Conservation (phyloP, 2,329 filamentous ascomycete genomes). For the Podosphaera leucotricha region DNA sequence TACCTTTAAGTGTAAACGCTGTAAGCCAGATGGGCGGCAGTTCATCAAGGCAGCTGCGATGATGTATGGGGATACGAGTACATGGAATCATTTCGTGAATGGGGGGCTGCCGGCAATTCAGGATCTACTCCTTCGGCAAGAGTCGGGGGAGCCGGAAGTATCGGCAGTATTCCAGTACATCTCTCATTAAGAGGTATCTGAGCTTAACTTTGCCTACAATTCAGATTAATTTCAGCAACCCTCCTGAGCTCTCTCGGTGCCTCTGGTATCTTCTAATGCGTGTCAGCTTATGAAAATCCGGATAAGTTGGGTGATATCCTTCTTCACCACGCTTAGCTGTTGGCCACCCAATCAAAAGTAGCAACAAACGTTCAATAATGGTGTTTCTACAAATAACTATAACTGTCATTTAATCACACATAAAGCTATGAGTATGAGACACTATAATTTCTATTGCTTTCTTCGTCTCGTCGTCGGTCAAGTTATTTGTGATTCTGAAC, state of each 20-base stretch:
- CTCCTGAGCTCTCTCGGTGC: not conserved
- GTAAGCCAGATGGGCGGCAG: conserved; percentile 69
- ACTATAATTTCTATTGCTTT: too few relatives aligned
- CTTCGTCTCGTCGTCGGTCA: too few relatives aligned
- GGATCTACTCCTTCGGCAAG: conserved; percentile 72
- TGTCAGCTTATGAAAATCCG: not conserved
- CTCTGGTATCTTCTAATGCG: not conserved
- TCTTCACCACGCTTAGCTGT: too few relatives aligned
- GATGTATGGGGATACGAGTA: conserved; percentile 92
- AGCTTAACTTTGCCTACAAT: not conserved
- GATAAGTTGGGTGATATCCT: too few relatives aligned
- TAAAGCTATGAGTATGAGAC: too few relatives aligned
- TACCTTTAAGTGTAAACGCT: conserved; percentile 95
- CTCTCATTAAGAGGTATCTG: conserved; percentile 36
- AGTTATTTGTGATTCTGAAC: too few relatives aligned
- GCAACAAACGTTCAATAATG: too few relatives aligned
- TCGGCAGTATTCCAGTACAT: conserved; percentile 98
- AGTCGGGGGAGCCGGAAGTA: conserved; percentile 54
- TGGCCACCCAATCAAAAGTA: too few relatives aligned
- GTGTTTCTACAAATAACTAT: too few relatives aligned
- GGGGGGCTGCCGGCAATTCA: conserved; percentile 61
- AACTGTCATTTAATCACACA: too few relatives aligned
- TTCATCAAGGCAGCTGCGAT: conserved; percentile 78
- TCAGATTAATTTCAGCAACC: too few relatives aligned
- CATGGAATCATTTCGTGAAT: conserved; percentile 97